Base-by-base conservation (phyloP, 2,329 filamentous ascomycete genomes). In the Nemania bipapillata region DNA sequence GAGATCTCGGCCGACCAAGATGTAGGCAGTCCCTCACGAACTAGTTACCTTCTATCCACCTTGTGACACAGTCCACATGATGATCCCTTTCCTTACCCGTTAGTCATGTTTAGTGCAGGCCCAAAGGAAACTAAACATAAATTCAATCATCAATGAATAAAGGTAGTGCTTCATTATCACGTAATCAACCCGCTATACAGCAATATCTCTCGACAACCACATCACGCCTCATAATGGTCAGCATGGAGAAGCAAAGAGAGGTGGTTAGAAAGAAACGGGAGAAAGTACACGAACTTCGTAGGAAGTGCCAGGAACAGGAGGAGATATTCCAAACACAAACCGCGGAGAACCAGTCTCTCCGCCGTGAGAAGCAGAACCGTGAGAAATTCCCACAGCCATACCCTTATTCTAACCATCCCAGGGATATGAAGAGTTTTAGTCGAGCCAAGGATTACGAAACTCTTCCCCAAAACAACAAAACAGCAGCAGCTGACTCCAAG, bases 11-110 rank as follows among this genome's bases (percentile, higher is more conserved):
- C 30, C 12, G 20, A 40, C 26, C 45, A 50, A 15, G 37, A 57
- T 45, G 37, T 20, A 54, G 37, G 8, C 55, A 17, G n/a, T 24
- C 22, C 7, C 24, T 30, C 54, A 12, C 24, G 35, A 30, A 7
- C 17, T 37, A 50, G 17, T 8, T 24, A 17, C 7, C 6, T 28
- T 26, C 24, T 56, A 47, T 26, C 28, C 37, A 56, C 52, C 20
- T 56, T 42, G 53, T 56, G 53, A 56, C 53, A 37, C 22, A 55
- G 3, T 55, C 50, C 28, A 55, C 50, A n/a, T 49, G n/a, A 54
- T 5, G 3, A n/a, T 45, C 12, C 26, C 15, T 42, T 24, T 24
- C 22, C 17, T 42, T 30, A 17, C 11, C 26, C 20, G 11, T 40
- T 12, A 42, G 40, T 9, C 45, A 22, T 37, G 11, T 12, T 50